Conservation (phyloP, 129 eudicot genomes). For the Centrapalus pauciflorus region DNA sequence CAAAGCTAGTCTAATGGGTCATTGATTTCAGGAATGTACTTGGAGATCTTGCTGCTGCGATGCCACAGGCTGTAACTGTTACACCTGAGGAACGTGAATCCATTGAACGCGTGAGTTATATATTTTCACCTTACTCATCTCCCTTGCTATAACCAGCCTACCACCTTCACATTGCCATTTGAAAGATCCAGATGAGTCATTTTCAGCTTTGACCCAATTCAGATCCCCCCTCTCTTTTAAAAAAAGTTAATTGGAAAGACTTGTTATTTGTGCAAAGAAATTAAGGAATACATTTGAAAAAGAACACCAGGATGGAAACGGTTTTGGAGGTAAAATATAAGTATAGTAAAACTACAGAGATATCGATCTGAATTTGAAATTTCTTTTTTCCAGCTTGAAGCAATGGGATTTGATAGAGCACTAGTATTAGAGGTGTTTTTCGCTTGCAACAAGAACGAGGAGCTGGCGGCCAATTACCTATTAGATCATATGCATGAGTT, state of each 20-base stretch:
- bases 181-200: no score
- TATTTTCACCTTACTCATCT: background rate
- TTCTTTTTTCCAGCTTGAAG: constrained; percentile 50
- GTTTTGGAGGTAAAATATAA: background rate
- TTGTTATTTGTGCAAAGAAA: no score
- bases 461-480: constrained; percentile 77
- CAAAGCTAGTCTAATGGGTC: background rate
- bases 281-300: no score
- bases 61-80: constrained; percentile 79
- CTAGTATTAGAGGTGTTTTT: constrained; percentile 67
- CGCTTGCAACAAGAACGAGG: constrained; percentile 89
- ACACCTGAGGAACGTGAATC: constrained; percentile 93
- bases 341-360: background rate
- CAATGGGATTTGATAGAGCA: constrained; percentile 76
- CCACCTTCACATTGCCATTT: no score
- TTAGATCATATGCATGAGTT: constrained; percentile 78
- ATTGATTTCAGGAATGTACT: constrained; percentile 50
- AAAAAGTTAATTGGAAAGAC: no score
- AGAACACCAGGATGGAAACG: no score
- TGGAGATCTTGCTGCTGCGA: constrained; percentile 55
- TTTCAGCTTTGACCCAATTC: no score
- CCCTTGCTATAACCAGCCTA: background rate
- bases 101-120: constrained; percentile 69
- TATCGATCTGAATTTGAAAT: background rate
- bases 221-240: no score